Evolutionary conservation across 2,329 filamentous ascomycete genomes (phyloP).

Genomic region (Arthroderma sp.): DNA sequence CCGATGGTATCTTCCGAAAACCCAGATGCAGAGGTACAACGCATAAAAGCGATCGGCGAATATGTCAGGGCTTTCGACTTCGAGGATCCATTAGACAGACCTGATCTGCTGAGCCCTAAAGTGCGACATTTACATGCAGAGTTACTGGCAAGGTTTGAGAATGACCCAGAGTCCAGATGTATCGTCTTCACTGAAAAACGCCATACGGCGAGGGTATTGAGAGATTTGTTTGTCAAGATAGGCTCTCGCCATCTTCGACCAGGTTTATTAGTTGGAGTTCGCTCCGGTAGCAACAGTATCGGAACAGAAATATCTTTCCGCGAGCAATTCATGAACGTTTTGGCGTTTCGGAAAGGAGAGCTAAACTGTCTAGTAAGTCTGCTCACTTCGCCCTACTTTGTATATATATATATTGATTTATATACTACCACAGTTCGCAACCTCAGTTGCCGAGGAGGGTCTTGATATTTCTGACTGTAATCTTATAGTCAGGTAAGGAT

Average conservation of each 20-base stretch:
- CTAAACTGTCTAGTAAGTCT: slow-evolving; percentile 40
- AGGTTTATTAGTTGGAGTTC: slow-evolving; percentile 51
- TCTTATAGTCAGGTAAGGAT: slow-evolving; percentile 39
- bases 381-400: neutral
- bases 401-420: neutral
- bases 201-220: slow-evolving; percentile 61
- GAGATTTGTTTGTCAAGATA: slow-evolving; percentile 51
- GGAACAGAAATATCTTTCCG: slow-evolving; percentile 55
- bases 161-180: slow-evolving; percentile 48
- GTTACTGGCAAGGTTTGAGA: slow-evolving; percentile 50
- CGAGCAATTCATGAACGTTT: slow-evolving; percentile 60
- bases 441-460: slow-evolving; percentile 53
- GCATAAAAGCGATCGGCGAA: slow-evolving; percentile 46
- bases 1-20: slow-evolving; percentile 17
- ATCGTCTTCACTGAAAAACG: slow-evolving; percentile 80
- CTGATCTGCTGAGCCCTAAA: slow-evolving; percentile 55
- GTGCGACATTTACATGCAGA: slow-evolving; percentile 49
- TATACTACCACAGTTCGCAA: slow-evolving; percentile 37
- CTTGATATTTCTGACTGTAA: slow-evolving; percentile 55
- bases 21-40: slow-evolving; percentile 40
- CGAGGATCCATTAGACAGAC: slow-evolving; percentile 18
- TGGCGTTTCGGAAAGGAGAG: slow-evolving; percentile 47
- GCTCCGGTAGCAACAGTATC: slow-evolving; percentile 30
- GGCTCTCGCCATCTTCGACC: slow-evolving; percentile 46
- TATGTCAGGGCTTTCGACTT: slow-evolving; percentile 44